These are phyloP conservation scores for Dillenia suffruticosa DNA, from an alignment of 164 flowering plant genomes.

Conservation along the genomic window DNA sequence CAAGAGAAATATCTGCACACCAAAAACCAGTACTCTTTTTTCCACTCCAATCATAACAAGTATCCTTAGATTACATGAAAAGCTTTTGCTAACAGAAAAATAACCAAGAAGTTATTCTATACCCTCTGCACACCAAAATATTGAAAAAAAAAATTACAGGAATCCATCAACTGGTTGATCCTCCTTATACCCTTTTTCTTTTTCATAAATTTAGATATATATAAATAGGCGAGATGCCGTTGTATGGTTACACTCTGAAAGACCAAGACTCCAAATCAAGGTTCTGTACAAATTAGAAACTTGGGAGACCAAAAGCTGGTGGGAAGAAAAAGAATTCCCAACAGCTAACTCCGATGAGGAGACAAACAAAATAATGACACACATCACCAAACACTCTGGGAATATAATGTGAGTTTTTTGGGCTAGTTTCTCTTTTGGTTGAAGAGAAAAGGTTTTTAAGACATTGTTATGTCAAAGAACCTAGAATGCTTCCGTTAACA, in stretches of 20 bases:
- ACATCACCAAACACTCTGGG: slow-evolving; percentile 25
- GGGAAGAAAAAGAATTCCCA: slow-evolving; percentile 24
- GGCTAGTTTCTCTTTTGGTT: slow-evolving; percentile 11
- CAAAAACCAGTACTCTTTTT: slow-evolving; percentile 38
- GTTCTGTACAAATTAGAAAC: slow-evolving; percentile 51
- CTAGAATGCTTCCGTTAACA: slow-evolving; percentile 26
- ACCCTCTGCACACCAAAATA: slow-evolving; percentile 45
- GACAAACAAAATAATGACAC: slow-evolving; percentile 47
- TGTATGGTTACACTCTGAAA: slow-evolving; percentile 52
- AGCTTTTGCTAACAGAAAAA: not conserved
- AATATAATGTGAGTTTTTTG: slow-evolving; percentile 13
- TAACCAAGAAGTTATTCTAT: slow-evolving; percentile 32
- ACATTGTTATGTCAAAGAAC: slow-evolving; percentile 16
- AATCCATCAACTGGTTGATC: slow-evolving; percentile 40
- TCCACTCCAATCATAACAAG: slow-evolving; percentile 25
- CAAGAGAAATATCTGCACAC: slow-evolving; percentile 16
- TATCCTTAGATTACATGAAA: slow-evolving; percentile 24
- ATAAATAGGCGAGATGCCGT: slow-evolving; percentile 46
- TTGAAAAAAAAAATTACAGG: slow-evolving; percentile 23
- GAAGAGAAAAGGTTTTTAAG: slow-evolving; percentile 12
- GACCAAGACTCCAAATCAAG: slow-evolving; percentile 17
- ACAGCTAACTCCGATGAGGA: slow-evolving; percentile 31
- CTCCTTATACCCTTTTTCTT: slow-evolving; percentile 20
- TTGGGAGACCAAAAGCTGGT: slow-evolving; percentile 27
- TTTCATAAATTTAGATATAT: slow-evolving; percentile 9